These are phyloP conservation scores for Cadophora sp. DNA, from an alignment of 2,329 filamentous ascomycete species.

Conservation along the genomic window DNA sequence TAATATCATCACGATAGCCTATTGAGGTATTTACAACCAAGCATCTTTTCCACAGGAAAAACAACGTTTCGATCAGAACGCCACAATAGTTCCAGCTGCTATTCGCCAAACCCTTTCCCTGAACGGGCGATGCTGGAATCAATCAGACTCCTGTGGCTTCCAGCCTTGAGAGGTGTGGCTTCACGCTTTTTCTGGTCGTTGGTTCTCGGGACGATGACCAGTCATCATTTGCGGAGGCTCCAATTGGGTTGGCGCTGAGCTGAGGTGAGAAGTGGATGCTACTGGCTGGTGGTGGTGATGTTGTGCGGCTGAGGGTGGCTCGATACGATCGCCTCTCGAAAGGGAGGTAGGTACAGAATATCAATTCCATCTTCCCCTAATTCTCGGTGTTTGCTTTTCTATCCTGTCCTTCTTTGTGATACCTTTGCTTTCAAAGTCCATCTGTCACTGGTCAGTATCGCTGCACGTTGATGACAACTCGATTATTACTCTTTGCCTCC, in stretches of 20 bases:
- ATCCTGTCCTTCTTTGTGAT: slow-evolving; percentile 4
- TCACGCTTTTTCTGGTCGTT: neutral
- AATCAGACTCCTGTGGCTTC: slow-evolving; percentile 14
- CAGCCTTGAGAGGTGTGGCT: slow-evolving; percentile 5
- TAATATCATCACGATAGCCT: neutral
- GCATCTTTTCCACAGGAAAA: neutral
- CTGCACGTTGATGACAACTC: neutral
- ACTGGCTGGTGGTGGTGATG: neutral
- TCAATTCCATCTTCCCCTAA: neutral
- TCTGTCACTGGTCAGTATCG: neutral
- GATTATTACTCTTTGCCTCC: slow-evolving; percentile 23
- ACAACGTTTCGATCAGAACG: neutral
- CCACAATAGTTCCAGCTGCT: neutral
- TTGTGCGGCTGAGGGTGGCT: slow-evolving; percentile 18
- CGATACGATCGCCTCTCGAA: neutral
- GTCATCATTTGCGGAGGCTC: neutral
- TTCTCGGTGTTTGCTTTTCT: neutral
- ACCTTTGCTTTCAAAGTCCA: neutral
- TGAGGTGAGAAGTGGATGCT: slow-evolving; percentile 20
- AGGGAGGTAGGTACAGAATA: neutral
- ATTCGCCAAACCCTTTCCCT: slow-evolving; percentile 1
- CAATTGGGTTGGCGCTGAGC: slow-evolving; percentile 18
- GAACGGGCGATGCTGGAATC: neutral
- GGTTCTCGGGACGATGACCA: slow-evolving; percentile 4
- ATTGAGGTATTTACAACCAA: neutral